These are phyloP conservation scores for Cyberlindnera veronae DNA, from an alignment of 805 yeast species.

Conservation along the genomic window DNA sequence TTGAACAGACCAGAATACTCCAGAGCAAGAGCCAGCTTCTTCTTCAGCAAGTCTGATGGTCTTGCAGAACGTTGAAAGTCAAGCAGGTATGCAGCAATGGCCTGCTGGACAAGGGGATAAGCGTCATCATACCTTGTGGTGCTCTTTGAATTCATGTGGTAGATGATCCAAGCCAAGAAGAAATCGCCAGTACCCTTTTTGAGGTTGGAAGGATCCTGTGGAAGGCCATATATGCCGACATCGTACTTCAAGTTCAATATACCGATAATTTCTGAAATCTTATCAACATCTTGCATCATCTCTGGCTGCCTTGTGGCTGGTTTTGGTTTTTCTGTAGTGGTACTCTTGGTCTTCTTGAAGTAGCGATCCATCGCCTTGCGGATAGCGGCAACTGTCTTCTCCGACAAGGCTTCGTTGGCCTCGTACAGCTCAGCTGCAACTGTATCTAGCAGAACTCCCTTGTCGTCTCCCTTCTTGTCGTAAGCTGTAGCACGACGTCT, in stretches of 20 bases:
- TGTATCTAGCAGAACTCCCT: constrained; percentile 56
- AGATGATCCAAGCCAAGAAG: constrained; percentile 61
- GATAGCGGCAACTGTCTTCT: no score
- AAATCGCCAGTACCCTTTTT: constrained; percentile 54
- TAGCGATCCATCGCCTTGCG: no score
- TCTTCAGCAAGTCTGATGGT: no score
- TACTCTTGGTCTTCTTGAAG: no score
- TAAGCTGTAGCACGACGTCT: constrained; percentile 89
- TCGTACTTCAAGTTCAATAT: no score
- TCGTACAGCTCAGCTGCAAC: neutral
- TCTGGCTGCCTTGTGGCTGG: no score
- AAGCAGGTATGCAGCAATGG: constrained; percentile 31
- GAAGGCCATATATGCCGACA: no score
- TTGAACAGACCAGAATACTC: constrained; percentile 81
- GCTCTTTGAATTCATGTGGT: constrained; percentile 44
- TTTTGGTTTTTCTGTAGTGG: no score
- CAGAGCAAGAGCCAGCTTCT: constrained; percentile 61
- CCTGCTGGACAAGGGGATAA: neutral
- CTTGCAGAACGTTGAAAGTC: constrained; percentile 24
- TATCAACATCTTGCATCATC: no score
- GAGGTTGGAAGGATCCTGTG: constrained; percentile 2
- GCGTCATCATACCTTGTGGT: constrained; percentile 29
- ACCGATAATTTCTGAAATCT: no score
- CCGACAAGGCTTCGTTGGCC: no score
- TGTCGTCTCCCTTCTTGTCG: constrained; percentile 71